Percentiles rank a stretch among this genome's conserved stretches.
phyloP scores from a whole-genome alignment of 2,329 filamentous ascomycete genomes.

The Aspergillus brunneoviolaceus region DNA sequence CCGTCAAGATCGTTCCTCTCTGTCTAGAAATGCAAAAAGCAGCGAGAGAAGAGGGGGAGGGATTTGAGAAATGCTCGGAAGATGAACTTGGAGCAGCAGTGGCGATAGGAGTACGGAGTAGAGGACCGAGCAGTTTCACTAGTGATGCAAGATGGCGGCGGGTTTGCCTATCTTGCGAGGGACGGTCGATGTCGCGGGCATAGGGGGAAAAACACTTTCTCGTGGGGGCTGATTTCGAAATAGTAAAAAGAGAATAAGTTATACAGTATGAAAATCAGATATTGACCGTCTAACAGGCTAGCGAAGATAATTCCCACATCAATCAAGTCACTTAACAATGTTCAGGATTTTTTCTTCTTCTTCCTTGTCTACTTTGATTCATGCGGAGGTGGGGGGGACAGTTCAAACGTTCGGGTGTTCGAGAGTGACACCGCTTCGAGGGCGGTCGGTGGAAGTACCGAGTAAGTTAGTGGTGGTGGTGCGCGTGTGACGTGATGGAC shows the following conservation, averaged over 20 bases:
- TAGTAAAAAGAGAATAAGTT: too few species aligned
- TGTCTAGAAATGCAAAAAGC: background rate
- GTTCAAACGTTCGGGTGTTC: background rate
- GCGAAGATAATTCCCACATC: too few species aligned
- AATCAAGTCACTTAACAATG: background rate
- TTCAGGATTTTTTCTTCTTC: background rate
- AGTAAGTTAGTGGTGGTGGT: background rate
- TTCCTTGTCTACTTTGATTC: background rate
- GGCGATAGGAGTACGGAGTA: background rate
- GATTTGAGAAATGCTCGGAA: background rate
- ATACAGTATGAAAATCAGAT: too few species aligned
- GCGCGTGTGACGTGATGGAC: background rate
- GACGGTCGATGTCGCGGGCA: conserved; percentile 8
- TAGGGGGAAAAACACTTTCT: background rate
- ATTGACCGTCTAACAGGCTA: too few species aligned
- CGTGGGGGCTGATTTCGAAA: too few species aligned
- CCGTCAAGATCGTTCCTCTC: background rate
- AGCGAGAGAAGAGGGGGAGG: background rate
- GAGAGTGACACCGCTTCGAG: background rate
- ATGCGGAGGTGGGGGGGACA: background rate
- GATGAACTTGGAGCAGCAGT: background rate
- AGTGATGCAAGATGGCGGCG: conserved; percentile 6
- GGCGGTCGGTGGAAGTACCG: background rate
- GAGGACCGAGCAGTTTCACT: conserved; percentile 2
- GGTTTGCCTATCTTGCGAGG: conserved; percentile 9